phyloP scores from a whole-genome alignment of 257 asterid genomes.

The Avicennia marina region DNA sequence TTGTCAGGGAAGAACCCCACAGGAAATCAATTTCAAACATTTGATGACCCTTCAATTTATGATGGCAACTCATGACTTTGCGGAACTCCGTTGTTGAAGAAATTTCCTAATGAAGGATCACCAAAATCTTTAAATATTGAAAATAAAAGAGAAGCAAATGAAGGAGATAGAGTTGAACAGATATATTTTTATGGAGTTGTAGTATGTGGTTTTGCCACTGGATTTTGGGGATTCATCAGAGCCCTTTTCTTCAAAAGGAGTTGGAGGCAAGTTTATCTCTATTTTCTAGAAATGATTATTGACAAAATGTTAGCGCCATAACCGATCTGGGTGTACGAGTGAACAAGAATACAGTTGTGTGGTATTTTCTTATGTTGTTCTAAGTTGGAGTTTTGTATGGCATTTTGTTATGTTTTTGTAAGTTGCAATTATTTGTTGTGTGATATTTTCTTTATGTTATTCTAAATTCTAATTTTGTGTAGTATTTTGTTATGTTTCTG shows the following conservation, averaged over 20 bases:
- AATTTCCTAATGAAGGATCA: neutral
- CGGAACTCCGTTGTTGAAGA: neutral
- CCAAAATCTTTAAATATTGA: neutral
- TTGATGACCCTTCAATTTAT: neutral
- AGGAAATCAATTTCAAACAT: conserved; percentile 12
- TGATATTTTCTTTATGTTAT: too few species aligned
- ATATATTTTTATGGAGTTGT: neutral
- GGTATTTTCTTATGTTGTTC: too few species aligned
- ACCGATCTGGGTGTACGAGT: too few species aligned
- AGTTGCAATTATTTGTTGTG: too few species aligned
- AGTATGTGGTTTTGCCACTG: conserved; percentile 7
- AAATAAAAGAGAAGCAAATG: neutral
- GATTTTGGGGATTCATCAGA: conserved; percentile 6
- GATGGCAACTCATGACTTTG: conserved; percentile 4
- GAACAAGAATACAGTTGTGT: too few species aligned
- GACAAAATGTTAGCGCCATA: too few species aligned
- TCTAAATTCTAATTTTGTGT: too few species aligned
- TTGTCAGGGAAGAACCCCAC: conserved; percentile 19
- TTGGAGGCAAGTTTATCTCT: conserved; percentile 9
- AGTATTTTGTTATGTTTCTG: too few species aligned
- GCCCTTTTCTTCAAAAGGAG: neutral
- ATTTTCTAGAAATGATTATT: too few species aligned
- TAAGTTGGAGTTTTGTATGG: too few species aligned
- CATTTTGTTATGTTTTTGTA: too few species aligned
- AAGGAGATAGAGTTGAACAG: neutral